Base-by-base conservation (phyloP, 179 eudicot genomes). In the Silene vulgaris region DNA sequence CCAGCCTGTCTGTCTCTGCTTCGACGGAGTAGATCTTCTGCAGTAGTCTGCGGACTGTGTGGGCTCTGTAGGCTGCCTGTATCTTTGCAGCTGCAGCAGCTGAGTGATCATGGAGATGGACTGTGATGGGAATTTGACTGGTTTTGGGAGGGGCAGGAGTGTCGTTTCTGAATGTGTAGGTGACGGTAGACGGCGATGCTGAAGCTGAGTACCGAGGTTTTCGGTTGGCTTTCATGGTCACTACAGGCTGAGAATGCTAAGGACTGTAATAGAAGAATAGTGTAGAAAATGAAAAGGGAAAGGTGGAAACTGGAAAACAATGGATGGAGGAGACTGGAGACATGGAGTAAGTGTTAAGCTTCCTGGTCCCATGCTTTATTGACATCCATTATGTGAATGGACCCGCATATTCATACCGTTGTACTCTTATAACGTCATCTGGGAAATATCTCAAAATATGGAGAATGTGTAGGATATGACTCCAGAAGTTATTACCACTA, bases 11-110 rank as follows among this genome's bases (percentile, higher is more conserved):
- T 61, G 89, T 79, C 63, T 84, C 86, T 3, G 82, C 73, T 77
- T 86, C 80, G 52, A 91, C 80, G 45, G 90, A 70, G 2, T 83
- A 45, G 80, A 93, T 87, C 82, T 87, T 89, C 64, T 73, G 74
- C 14, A 86, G 77, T 11, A 89, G 85, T 23, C 63, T 43, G 11
- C 95, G 92, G 57, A 86, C 81, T 62, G 50, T 23, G 83, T 82
- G 74, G 50, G 94, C 81, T 7, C 91, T 87, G 86, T 85, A 89
- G 14, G 89, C 86, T 1, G 92, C 84, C 76, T 93, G 98, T 69
- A 91, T 88, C 79, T 80, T 88, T 21, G 89, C 86, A 40, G 95
- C 95, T 19, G 96, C 93, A 13, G 72, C 9, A 57, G 74, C 20
- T 28, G 77, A n/a, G 54, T 66, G 77, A 29, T 77, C 78, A 45